Evolutionary conservation across 768 basidiomycete genomes (phyloP).

Genomic region (Lanmaoa rubissima): DNA sequence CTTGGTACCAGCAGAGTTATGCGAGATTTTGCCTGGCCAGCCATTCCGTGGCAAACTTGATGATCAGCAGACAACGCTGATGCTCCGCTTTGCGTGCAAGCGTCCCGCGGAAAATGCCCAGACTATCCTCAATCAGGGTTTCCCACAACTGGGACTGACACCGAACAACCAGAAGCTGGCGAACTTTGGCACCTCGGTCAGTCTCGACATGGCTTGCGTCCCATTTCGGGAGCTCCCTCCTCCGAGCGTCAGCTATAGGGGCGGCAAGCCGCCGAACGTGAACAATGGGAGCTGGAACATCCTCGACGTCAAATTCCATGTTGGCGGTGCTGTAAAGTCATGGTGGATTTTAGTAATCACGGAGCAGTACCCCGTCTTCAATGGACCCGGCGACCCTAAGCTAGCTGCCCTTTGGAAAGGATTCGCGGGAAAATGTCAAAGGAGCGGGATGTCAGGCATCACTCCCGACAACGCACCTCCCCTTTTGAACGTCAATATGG

Average conservation of each 20-base stretch:
- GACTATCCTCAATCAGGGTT: conserved; percentile 56
- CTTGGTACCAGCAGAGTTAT: conserved; percentile 68
- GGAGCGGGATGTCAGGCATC: conserved; percentile 68
- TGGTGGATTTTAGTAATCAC: conserved; percentile 71
- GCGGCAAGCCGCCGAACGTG: conserved; percentile 41
- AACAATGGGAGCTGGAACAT: conserved; percentile 77
- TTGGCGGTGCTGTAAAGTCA: conserved; percentile 45
- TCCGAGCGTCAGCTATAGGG: conserved; percentile 56
- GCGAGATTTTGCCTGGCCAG: conserved; percentile 58
- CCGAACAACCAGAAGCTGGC: conserved; percentile 38
- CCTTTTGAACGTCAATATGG: conserved; percentile 29
- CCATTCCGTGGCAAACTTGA: conserved; percentile 60
- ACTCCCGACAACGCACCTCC: conserved; percentile 36
- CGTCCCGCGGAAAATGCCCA: conserved; percentile 58
- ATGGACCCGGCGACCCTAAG: conserved; percentile 31
- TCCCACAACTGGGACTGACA: conserved; percentile 52
- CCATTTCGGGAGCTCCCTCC: conserved; percentile 64
- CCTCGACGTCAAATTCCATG: conserved; percentile 64
- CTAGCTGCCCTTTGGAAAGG: conserved; percentile 45
- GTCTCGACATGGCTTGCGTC: conserved; percentile 55
- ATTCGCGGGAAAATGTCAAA: conserved; percentile 54
- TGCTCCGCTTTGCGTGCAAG: conserved; percentile 71
- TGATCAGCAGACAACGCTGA: conserved; percentile 60
- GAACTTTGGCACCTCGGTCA: conserved; percentile 61
- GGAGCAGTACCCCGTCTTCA: conserved; percentile 43